Percentiles rank a stretch among this genome's conserved stretches.
These are phyloP conservation scores for Ilyonectria mors-panacis DNA, from an alignment of 2,329 filamentous ascomycete species.

Conservation along the genomic window DNA sequence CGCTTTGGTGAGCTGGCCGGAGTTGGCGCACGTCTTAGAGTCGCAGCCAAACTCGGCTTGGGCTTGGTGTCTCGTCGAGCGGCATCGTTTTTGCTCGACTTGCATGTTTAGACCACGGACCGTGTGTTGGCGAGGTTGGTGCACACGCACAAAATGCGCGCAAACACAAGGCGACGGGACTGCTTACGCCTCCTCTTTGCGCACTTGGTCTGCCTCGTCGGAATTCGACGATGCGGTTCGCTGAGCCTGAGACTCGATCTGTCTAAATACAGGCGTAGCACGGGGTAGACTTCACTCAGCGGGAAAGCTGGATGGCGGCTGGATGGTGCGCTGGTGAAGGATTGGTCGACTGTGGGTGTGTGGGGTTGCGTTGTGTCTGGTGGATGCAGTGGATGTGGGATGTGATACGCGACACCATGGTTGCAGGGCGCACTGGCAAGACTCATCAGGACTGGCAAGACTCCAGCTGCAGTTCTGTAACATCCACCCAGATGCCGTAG, in stretches of 20 bases:
- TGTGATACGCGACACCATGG: conserved; percentile 31
- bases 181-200: background rate
- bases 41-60: background rate
- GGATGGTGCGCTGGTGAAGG: background rate
- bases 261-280: background rate
- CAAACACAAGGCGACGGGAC: background rate
- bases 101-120: background rate
- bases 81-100: background rate
- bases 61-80: conserved; percentile 10
- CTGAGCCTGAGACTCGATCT: background rate
- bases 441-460: background rate
- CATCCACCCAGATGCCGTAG: conserved; percentile 28
- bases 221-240: background rate
- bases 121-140: background rate
- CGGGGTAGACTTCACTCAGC: background rate
- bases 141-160: background rate
- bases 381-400: conserved; percentile 18
- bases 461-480: conserved; percentile 18
- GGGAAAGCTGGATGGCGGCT: conserved; percentile 3
- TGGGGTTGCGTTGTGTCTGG: conserved; percentile 14
- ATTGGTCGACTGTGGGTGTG: conserved; percentile 10
- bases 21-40: conserved; percentile 34
- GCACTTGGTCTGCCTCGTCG: no score
- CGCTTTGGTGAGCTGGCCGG: conserved; percentile 46
- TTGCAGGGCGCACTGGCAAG: conserved; percentile 18